These are phyloP conservation scores for Bipolaris cookei DNA, from an alignment of 2,329 filamentous ascomycete genomes.

Conservation along the genomic window DNA sequence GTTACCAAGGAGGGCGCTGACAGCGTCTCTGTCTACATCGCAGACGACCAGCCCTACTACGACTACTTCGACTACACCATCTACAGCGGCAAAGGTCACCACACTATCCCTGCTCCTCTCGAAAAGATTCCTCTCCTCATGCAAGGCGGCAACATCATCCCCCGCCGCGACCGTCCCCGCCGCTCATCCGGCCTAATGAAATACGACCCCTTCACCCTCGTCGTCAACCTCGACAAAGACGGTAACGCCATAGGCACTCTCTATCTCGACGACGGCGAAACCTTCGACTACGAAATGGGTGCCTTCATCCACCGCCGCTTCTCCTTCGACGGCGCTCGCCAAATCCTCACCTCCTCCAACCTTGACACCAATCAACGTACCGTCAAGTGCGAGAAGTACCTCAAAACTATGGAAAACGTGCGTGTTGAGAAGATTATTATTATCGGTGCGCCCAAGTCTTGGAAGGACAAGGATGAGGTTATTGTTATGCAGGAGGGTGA, in stretches of 20 bases:
- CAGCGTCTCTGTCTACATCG: constrained; percentile 80
- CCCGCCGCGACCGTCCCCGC: constrained; percentile 85
- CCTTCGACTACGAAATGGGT: constrained; percentile 83
- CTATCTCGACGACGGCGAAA: constrained; percentile 93
- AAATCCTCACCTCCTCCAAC: constrained; percentile 70
- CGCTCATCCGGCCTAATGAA: constrained; percentile 88
- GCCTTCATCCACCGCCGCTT: constrained; percentile 90
- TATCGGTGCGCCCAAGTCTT: constrained; percentile 76
- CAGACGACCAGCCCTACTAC: constrained; percentile 88
- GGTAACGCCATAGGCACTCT: constrained; percentile 80
- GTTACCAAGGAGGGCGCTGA: constrained; percentile 78
- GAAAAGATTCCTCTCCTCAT: constrained; percentile 89
- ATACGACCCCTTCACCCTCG: constrained; percentile 92
- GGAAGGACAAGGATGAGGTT: constrained; percentile 69
- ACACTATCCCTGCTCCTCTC: constrained; percentile 76
- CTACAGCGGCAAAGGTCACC: constrained; percentile 74
- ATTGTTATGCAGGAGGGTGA: constrained; percentile 67
- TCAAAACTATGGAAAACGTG: constrained; percentile 79
- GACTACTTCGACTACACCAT: constrained; percentile 90
- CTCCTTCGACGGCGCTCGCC: constrained; percentile 62
- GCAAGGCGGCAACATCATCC: constrained; percentile 90
- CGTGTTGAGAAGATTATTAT: constrained; percentile 83
- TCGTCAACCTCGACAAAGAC: constrained; percentile 72
- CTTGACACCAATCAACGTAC: constrained; percentile 55
- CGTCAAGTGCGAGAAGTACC: constrained; percentile 72